phyloP scores from a whole-genome alignment of 2,329 filamentous ascomycete genomes.

The Reticulascus tulasneorum region DNA sequence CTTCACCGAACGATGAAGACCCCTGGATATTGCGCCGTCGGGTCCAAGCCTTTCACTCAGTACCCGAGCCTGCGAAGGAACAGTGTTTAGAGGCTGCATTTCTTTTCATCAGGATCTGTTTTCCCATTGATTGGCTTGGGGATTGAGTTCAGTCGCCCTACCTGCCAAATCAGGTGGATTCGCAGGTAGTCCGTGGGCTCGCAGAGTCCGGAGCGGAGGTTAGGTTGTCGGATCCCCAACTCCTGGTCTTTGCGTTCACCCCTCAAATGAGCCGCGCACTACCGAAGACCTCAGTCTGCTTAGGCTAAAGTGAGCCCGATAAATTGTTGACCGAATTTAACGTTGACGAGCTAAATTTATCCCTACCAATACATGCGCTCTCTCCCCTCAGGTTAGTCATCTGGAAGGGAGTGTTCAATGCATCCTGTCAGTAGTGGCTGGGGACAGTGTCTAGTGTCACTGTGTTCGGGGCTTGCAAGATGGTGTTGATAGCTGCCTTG shows the following conservation, averaged over 20 bases:
- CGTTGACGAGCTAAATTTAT: too few species aligned
- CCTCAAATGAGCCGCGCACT: not conserved
- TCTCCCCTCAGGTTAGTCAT: not conserved
- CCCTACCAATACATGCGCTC: not conserved
- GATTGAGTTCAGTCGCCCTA: not conserved
- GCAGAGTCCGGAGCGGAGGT: too few species aligned
- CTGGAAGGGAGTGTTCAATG: not conserved
- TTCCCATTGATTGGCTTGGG: conserved; percentile 1
- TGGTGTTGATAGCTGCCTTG: not conserved
- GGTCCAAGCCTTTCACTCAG: not conserved
- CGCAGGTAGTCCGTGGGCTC: too few species aligned
- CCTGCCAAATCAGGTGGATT: too few species aligned
- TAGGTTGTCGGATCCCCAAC: conserved; percentile 12
- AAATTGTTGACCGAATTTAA: not conserved
- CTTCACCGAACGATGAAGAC: too few species aligned
- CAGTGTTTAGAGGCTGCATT: not conserved
- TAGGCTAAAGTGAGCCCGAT: not conserved
- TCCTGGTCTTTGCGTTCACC: conserved; percentile 7
- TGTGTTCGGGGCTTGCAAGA: not conserved
- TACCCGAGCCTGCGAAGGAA: conserved; percentile 1
- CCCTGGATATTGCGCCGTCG: too few species aligned
- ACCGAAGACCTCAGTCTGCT: conserved; percentile 3
- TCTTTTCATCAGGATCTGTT: not conserved
- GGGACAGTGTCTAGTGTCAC: not conserved
- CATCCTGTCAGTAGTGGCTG: too few species aligned